Evolutionary conservation across 495 filamentous ascomycete species (phyloP).

Genomic region (Aspergillus indologenus): DNA sequence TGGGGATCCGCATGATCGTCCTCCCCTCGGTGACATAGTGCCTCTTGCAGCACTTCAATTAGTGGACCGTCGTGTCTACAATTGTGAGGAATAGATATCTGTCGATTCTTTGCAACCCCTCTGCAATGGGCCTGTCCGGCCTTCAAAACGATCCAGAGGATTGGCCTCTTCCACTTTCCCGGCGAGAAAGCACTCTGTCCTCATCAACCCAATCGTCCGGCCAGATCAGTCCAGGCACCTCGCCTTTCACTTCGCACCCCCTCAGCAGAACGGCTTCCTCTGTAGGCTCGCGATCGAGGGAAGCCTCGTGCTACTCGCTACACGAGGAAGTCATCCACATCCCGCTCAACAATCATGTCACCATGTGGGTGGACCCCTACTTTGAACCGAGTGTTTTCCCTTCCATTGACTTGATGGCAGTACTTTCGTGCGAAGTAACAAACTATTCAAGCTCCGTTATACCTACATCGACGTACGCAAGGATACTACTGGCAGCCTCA

Average conservation of each 20-base stretch:
- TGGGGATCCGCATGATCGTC: constrained; percentile 24
- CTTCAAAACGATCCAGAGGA: constrained; percentile 31
- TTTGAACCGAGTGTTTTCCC: neutral
- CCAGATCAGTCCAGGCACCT: constrained; percentile 35
- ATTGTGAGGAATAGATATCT: neutral
- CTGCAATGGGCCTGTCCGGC: constrained; percentile 28
- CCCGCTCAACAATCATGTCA: constrained; percentile 36
- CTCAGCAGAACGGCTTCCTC: constrained; percentile 32
- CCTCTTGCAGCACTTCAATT: neutral
- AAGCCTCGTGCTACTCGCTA: constrained; percentile 31
- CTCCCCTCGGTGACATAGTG: constrained; percentile 3
- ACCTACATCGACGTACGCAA: constrained; percentile 43
- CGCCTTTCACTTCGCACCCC: constrained; percentile 17
- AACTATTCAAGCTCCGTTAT: constrained; percentile 45
- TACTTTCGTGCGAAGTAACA: constrained; percentile 39
- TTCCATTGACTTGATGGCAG: constrained; percentile 17
- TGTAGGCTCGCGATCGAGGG: constrained; percentile 32
- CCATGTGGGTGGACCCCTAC: constrained; percentile 29
- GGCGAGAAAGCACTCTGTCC: constrained; percentile 38
- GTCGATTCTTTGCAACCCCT: constrained; percentile 4
- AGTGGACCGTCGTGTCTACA: constrained; percentile 3
- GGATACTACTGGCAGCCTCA: constrained; percentile 36
- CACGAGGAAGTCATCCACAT: constrained; percentile 40
- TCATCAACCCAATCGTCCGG: constrained; percentile 41
- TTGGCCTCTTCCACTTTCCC: constrained; percentile 33